These are phyloP conservation scores for Musa balbisiana DNA, from an alignment of 202 grass and related monocot genomes.

Conservation along the genomic window DNA sequence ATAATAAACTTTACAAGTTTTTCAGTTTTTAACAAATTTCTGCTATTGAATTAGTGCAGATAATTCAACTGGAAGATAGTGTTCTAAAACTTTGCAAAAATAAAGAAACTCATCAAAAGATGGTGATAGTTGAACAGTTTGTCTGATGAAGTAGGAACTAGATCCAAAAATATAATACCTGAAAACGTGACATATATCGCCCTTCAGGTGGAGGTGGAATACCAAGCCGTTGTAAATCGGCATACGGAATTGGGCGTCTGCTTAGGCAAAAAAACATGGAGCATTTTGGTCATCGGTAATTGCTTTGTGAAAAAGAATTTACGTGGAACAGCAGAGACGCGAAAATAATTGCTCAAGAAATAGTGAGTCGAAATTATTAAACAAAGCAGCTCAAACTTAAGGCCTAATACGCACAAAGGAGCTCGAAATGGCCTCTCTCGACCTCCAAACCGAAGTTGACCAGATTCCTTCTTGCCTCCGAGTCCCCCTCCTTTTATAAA, in stretches of 20 bases:
- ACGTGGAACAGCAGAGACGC: background rate
- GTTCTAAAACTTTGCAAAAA: background rate
- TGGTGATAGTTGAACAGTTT: background rate
- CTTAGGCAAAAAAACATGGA: conserved; percentile 10
- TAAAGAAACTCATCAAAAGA: background rate
- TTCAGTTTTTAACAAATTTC: conserved; percentile 4
- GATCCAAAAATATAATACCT: conserved; percentile 35
- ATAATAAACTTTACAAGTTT: background rate
- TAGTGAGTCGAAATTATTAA: background rate
- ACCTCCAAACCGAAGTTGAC: conserved; percentile 89
- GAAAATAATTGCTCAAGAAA: background rate
- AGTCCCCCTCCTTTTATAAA: conserved; percentile 61
- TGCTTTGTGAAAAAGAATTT: background rate
- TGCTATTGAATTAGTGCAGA: background rate
- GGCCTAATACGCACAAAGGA: conserved; percentile 64
- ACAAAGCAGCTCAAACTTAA: conserved; percentile 11
- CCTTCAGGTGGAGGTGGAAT: conserved; percentile 82
- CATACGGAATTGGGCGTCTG: conserved; percentile 74
- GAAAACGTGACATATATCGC: conserved; percentile 65
- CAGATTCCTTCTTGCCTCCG: conserved; percentile 97
- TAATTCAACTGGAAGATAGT: background rate
- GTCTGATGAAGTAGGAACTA: background rate
- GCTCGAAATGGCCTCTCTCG: conserved; percentile 96
- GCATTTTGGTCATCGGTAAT: conserved; percentile 1
- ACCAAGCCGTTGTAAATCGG: conserved; percentile 78